Base-by-base conservation (phyloP, 805 yeast genomes). In the Starmerella riodocensis region DNA sequence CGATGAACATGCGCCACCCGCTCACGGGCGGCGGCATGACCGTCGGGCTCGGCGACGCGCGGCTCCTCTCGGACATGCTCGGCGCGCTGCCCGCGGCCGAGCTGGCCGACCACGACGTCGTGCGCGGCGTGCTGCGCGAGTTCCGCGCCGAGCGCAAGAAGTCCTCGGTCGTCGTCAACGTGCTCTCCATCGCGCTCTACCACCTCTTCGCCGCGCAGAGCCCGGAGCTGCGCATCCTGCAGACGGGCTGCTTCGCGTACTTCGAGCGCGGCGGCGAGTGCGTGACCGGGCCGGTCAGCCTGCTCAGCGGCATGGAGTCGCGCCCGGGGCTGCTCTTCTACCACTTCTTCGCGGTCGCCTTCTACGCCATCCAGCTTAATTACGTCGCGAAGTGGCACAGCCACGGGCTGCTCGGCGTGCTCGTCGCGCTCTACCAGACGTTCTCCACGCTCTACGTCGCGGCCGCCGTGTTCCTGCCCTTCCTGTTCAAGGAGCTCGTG, bases 21-120 rank as follows among this genome's bases (percentile, higher is more conserved):
- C 70, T 91, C 45, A 91, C 97, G 1, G 98, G 98, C 38, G 98
- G 98, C 48, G 98, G 98, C 45, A 91, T 91, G 98, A 85, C 97
- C 20, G 98, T 91, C 31, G 96, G 95, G 2, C 65, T 91, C 44
- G 81, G 76, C 55, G 98, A 91, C 59, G 81, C 83, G 4, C 78
- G 70, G 0, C 56, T 80, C 25, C 66, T 85, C 33, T 74, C 81
- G 16, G 69, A 71, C 49, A 60, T 81, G 29, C 65, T 91, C 37
- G 65, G 73, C 7, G 72, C 78, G 39, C 53, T 68, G 37, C 19
- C 63, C 2, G 70, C 74, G 5, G 73, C 70, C 37, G 34, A 38
- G 19, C 67, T 91, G 35, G 55, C 55, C 20, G 78, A 85, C 55
- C 68, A 76, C 49, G 70, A 61, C 13, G 52, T 62, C 4, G 73